phyloP scores from a whole-genome alignment of 2,329 filamentous ascomycete species.

The Fusarium ambrosium region DNA sequence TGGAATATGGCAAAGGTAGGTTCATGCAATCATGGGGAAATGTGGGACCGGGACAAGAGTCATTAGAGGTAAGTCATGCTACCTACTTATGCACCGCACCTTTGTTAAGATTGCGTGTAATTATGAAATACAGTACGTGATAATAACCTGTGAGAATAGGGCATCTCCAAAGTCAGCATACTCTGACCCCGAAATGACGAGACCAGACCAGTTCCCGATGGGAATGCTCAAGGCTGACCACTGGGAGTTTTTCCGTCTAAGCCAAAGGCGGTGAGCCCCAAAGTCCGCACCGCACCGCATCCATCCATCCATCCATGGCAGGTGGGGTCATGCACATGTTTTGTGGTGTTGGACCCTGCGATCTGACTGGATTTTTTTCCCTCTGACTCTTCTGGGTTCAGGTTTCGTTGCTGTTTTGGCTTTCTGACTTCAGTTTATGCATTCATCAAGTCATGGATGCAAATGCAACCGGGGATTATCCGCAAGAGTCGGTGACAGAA shows the following conservation, averaged over 20 bases:
- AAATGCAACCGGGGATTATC: neutral
- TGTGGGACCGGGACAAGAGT: neutral
- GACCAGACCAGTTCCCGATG: too few relatives aligned
- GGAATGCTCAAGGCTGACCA: neutral
- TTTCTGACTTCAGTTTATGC: neutral
- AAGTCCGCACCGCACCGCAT: neutral
- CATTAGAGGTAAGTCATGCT: neutral
- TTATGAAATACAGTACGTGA: neutral
- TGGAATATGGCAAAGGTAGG: neutral
- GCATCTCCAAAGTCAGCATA: conserved; percentile 1
- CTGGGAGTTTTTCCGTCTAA: conserved; percentile 32
- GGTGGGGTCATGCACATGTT: conserved; percentile 23
- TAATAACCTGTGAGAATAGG: too few relatives aligned
- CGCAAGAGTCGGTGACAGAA: neutral
- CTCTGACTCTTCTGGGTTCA: conserved; percentile 1
- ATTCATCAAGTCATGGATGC: neutral
- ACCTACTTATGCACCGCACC: neutral
- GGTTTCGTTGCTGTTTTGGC: conserved; percentile 20
- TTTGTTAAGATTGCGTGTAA: neutral
- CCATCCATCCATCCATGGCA: neutral
- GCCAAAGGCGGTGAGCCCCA: conserved; percentile 39
- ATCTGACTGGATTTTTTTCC: conserved; percentile 37
- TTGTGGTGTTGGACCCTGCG: conserved; percentile 42
- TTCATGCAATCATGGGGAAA: neutral
- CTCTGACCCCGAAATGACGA: conserved; percentile 6